These are phyloP conservation scores for Fusarium tupiense DNA, from an alignment of 2,329 filamentous ascomycete species.

Conservation along the genomic window DNA sequence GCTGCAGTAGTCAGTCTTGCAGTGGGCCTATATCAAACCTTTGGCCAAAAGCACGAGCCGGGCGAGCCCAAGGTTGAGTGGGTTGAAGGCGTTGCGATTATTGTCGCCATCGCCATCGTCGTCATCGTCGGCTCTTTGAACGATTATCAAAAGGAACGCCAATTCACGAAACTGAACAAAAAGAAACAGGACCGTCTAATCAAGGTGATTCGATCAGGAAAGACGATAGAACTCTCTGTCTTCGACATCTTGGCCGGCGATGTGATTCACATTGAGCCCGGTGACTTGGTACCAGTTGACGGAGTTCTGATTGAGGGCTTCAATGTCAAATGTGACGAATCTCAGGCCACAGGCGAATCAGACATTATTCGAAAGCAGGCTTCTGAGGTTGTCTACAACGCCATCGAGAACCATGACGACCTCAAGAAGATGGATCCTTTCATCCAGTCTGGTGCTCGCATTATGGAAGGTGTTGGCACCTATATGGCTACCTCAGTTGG, in stretches of 20 bases:
- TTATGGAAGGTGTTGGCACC: constrained; percentile 80
- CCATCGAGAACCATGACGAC: constrained; percentile 72
- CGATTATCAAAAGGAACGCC: constrained; percentile 82
- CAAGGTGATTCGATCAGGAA: constrained; percentile 77
- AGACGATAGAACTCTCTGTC: constrained; percentile 74
- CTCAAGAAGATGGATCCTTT: constrained; percentile 82
- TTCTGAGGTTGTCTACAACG: constrained; percentile 74
- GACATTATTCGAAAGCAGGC: constrained; percentile 76
- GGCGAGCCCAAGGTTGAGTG: constrained; percentile 72
- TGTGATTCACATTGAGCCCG: constrained; percentile 77
- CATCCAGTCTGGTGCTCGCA: constrained; percentile 84
- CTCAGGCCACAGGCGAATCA: constrained; percentile 81
- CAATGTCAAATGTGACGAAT: constrained; percentile 81
- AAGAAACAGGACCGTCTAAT: constrained; percentile 81
- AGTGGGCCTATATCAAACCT: constrained; percentile 79
- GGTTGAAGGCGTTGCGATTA: constrained; percentile 85
- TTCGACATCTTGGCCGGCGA: constrained; percentile 77
- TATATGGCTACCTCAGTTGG: constrained; percentile 80
- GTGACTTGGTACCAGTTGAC: constrained; percentile 78
- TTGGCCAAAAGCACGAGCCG: constrained; percentile 64
- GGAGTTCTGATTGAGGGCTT: constrained; percentile 78
- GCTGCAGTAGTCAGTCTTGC: constrained; percentile 79
- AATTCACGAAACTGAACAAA: constrained; percentile 81
- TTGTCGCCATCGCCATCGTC: constrained; percentile 81
- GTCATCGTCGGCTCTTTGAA: constrained; percentile 81